Percentiles rank a stretch among this genome's conserved stretches.
Conservation (phyloP, 2,329 filamentous ascomycete genomes). For the Drechmeria coniospora region DNA sequence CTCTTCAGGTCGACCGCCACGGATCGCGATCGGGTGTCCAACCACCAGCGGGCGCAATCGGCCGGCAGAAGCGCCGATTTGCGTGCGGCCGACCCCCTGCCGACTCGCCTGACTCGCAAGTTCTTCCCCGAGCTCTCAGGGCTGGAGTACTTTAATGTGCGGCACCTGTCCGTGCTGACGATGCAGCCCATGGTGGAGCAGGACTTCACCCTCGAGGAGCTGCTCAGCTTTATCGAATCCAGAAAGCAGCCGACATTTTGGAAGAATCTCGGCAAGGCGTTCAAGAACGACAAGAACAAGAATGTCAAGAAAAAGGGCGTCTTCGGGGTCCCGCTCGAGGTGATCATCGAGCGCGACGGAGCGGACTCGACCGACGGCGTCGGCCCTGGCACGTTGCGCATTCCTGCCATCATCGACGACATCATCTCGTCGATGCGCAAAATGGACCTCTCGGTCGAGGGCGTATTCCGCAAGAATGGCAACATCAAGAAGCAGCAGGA, state of each 20-base stretch:
- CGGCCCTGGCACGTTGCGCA: slow-evolving; percentile 75
- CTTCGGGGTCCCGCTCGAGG: slow-evolving; percentile 78
- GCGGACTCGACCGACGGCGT: slow-evolving; percentile 97
- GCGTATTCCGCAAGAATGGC: slow-evolving; percentile 97
- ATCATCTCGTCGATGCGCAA: slow-evolving; percentile 88
- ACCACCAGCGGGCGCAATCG: slow-evolving; percentile 49
- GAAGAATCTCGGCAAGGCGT: slow-evolving; percentile 95
- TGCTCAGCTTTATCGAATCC: slow-evolving; percentile 83
- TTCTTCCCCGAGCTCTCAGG: slow-evolving; percentile 96
- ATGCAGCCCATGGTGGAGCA: slow-evolving; percentile 87
- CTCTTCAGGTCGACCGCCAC: slow-evolving; percentile 41
- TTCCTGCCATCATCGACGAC: slow-evolving; percentile 91
- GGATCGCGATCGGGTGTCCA: slow-evolving; percentile 36
- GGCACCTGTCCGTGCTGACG: slow-evolving; percentile 83
- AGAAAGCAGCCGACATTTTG: slow-evolving; percentile 83
- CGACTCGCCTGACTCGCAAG: slow-evolving; percentile 47
- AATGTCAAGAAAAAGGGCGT: slow-evolving; percentile 80
- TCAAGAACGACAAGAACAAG: slow-evolving; percentile 72
- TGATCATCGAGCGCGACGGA: slow-evolving; percentile 81
- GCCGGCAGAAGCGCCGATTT: slow-evolving; percentile 34
- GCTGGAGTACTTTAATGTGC: slow-evolving; percentile 92
- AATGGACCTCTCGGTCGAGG: slow-evolving; percentile 98
- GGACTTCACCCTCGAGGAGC: slow-evolving; percentile 85
- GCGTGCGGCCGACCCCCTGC: slow-evolving; percentile 35
- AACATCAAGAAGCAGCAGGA: slow-evolving; percentile 92